Percentiles rank a stretch among this genome's conserved stretches.
Evolutionary conservation across 495 filamentous ascomycete species (phyloP).

Genomic region (Friedmanniomyces simplex): DNA sequence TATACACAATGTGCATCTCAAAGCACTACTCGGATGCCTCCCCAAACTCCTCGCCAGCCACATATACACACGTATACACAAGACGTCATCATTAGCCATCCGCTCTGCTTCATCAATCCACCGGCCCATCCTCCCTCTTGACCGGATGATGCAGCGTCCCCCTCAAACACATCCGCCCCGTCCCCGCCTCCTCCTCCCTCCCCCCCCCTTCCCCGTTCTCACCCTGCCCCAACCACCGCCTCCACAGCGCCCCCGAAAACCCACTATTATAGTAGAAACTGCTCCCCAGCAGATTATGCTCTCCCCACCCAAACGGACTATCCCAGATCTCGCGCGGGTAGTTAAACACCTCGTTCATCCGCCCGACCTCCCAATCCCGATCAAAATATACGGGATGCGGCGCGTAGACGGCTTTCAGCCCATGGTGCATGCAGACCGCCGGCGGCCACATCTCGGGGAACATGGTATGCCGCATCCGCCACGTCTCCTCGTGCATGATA

Average conservation of each 20-base stretch:
- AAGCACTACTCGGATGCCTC: too few relatives aligned
- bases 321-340: slow-evolving; percentile 33
- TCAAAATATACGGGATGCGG: slow-evolving; percentile 42
- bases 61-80: too few relatives aligned
- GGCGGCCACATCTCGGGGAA: slow-evolving; percentile 37
- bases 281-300: slow-evolving; percentile 40
- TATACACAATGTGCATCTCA: too few relatives aligned
- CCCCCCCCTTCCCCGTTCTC: slow-evolving; percentile 38
- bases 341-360: slow-evolving; percentile 32
- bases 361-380: slow-evolving; percentile 38
- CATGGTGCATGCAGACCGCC: slow-evolving; percentile 31
- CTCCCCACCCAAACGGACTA: slow-evolving; percentile 40
- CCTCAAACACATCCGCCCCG: slow-evolving; percentile 31
- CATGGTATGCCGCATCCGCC: slow-evolving; percentile 30
- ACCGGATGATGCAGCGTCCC: slow-evolving; percentile 31
- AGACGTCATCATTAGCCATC: too few relatives aligned
- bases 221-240: slow-evolving; percentile 38
- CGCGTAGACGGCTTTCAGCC: slow-evolving; percentile 35
- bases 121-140: slow-evolving; percentile 28
- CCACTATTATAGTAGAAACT: slow-evolving; percentile 42
- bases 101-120: neutral
- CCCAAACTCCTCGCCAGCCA: too few relatives aligned
- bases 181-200: slow-evolving; percentile 26
- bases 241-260: slow-evolving; percentile 37
- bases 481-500: slow-evolving; percentile 33